Percentiles rank a stretch among this genome's conserved stretches.
Conservation (phyloP, 164 flowering plant species). For the Piper betle region DNA sequence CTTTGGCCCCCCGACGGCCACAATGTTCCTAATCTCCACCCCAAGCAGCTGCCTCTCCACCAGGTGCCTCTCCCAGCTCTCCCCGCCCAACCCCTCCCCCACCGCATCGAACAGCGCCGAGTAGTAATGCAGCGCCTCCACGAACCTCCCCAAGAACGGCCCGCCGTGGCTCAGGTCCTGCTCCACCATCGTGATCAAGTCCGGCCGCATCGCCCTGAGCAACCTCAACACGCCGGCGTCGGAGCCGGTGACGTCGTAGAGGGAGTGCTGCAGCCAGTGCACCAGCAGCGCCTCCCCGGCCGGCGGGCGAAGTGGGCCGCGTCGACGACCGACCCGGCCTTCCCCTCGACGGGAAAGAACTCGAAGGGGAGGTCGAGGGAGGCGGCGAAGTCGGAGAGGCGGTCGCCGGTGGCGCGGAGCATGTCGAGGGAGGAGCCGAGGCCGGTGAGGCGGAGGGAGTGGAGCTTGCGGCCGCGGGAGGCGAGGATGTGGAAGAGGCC, state of each 20-base stretch:
- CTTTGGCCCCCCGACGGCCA: slow-evolving; percentile 81
- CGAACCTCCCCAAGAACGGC: slow-evolving; percentile 60
- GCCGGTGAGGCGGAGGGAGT: slow-evolving; percentile 60
- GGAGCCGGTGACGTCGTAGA: slow-evolving; percentile 79
- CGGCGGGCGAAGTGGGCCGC: slow-evolving; percentile 29
- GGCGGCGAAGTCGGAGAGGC: slow-evolving; percentile 76
- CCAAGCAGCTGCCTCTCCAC: slow-evolving; percentile 88
- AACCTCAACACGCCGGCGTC: slow-evolving; percentile 45
- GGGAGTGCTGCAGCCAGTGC: slow-evolving; percentile 85
- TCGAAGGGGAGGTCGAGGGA: slow-evolving; percentile 71
- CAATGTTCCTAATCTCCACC: slow-evolving; percentile 72
- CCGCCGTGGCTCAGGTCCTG: slow-evolving; percentile 74
- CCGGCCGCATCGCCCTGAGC: slow-evolving; percentile 40
- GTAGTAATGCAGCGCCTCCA: slow-evolving; percentile 85
- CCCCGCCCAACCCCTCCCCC: slow-evolving; percentile 53
- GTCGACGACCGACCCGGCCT: slow-evolving; percentile 43
- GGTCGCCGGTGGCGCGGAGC: slow-evolving; percentile 56
- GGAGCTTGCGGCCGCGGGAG: slow-evolving; percentile 40
- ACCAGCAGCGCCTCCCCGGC: slow-evolving; percentile 39
- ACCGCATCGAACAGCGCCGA: slow-evolving; percentile 90
- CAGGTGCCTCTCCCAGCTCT: slow-evolving; percentile 45
- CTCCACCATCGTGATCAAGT: slow-evolving; percentile 62
- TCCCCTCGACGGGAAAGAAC: slow-evolving; percentile 57
- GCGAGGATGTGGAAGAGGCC: slow-evolving; percentile 87
- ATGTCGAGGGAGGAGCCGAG: slow-evolving; percentile 55